Conservation (phyloP, 2,329 filamentous ascomycete species). For the Penicillium sp. region DNA sequence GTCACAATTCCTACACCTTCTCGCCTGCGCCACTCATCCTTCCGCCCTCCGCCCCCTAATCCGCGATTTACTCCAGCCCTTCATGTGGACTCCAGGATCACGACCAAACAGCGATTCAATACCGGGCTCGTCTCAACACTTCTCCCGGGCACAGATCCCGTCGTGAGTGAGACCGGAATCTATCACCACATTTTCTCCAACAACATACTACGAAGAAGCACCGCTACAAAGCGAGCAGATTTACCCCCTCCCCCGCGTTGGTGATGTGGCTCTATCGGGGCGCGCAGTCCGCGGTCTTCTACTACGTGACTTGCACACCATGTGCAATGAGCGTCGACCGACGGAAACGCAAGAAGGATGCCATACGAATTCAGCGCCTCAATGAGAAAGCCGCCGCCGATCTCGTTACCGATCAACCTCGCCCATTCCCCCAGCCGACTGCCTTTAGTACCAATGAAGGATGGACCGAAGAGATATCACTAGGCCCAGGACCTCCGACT, state of each 20-base stretch:
- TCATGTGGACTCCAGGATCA: constrained; percentile 39
- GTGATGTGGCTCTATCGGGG: constrained; percentile 54
- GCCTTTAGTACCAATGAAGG: constrained; percentile 86
- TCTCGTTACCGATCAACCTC: constrained; percentile 65
- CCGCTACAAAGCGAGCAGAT: constrained; percentile 4
- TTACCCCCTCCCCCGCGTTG: constrained; percentile 20
- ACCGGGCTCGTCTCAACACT: constrained; percentile 30
- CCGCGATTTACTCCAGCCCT: constrained; percentile 33
- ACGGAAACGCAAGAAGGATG: constrained; percentile 71
- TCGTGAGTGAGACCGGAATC: constrained; percentile 23
- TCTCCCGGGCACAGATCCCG: constrained; percentile 28
- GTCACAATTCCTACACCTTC: constrained; percentile 3
- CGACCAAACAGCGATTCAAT: constrained; percentile 28
- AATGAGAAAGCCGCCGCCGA: constrained; percentile 64
- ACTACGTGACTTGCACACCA: constrained; percentile 54
- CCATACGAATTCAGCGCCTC: constrained; percentile 67
- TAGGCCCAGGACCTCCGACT: constrained; percentile 75
- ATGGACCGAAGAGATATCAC: constrained; percentile 83
- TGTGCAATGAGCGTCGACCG: constrained; percentile 73
- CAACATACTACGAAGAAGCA: background rate
- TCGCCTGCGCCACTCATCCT: background rate
- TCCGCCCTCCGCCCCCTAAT: constrained; percentile 17
- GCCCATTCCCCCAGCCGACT: constrained; percentile 72
- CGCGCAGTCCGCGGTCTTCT: constrained; percentile 55
- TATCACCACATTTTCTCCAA: constrained; percentile 5